phyloP scores from a whole-genome alignment of 148 eudicot genomes.

The Polygonum aviculare region DNA sequence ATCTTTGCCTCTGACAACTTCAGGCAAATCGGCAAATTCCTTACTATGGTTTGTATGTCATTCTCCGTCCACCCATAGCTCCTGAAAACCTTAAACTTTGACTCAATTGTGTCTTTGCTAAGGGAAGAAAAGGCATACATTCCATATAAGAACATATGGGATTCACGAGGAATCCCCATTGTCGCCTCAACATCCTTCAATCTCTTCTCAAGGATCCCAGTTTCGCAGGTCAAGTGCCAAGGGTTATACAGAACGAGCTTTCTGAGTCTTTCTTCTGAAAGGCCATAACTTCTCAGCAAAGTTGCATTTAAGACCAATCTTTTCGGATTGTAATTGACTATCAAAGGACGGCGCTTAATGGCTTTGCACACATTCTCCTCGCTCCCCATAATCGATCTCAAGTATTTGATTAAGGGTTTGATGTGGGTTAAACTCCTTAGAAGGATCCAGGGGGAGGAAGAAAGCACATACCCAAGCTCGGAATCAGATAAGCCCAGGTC shows the following conservation, averaged over 20 bases:
- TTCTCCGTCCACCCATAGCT: constrained; percentile 20
- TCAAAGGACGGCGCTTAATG: not conserved
- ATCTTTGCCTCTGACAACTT: constrained; percentile 11
- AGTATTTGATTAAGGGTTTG: not conserved
- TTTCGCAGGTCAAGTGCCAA: not conserved
- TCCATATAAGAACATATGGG: constrained; percentile 9
- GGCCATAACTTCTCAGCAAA: constrained; percentile 9
- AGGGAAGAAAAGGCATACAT: constrained; percentile 1
- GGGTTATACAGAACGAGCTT: constrained; percentile 12
- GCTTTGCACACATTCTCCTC: constrained; percentile 14
- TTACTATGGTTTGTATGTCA: not conserved
- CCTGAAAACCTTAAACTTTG: constrained; percentile 13
- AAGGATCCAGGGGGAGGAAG: not conserved
- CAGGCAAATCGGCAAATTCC: not conserved
- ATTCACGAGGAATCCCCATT: constrained; percentile 14
- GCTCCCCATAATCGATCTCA: constrained; percentile 13
- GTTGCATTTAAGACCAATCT: not conserved
- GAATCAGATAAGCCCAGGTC: constrained; percentile 13
- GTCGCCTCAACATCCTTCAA: not conserved
- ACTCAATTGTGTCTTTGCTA: constrained; percentile 1
- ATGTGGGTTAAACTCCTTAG: constrained; percentile 4
- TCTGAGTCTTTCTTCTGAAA: constrained; percentile 2
- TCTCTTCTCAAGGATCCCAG: constrained; percentile 7
- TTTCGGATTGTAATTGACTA: not conserved
- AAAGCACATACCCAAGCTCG: constrained; percentile 8